A percentile compares a stretch with the other conserved stretches of the same genome.
Evolutionary conservation across 2,329 filamentous ascomycete species (phyloP).

Genomic region (Stachybotrys elegans): DNA sequence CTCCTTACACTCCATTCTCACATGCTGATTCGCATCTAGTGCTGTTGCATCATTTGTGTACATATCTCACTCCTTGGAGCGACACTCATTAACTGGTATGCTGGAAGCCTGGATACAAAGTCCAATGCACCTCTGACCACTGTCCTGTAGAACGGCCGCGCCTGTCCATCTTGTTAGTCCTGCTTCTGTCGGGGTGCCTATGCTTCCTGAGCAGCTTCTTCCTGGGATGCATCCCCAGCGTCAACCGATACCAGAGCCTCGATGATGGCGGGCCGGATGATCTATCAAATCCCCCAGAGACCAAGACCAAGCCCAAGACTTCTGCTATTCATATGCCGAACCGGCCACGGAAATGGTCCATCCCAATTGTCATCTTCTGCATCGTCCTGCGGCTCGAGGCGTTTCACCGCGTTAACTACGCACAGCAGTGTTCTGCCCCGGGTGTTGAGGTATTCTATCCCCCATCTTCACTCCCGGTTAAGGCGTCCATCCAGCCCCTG

Average conservation of each 20-base stretch:
- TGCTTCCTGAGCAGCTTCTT: constrained; percentile 37
- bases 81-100: constrained; percentile 44
- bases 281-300: constrained; percentile 15
- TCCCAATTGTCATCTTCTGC: constrained; percentile 37
- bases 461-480: too few species aligned
- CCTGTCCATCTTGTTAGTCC: constrained; percentile 28
- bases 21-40: constrained; percentile 30
- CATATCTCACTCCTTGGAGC: constrained; percentile 39
- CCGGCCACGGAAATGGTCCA: constrained; percentile 41
- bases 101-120: neutral
- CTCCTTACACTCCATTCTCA: too few species aligned
- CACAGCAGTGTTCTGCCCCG: constrained; percentile 45
- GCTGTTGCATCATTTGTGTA: constrained; percentile 43
- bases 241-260: constrained; percentile 20
- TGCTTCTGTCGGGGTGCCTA: neutral
- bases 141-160: constrained; percentile 38
- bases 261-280: constrained; percentile 14
- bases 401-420: constrained; percentile 37
- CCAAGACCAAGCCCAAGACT: constrained; percentile 27
- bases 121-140: constrained; percentile 10
- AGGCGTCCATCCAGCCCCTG: too few species aligned
- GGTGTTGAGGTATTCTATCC: constrained; percentile 39
- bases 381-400: constrained; percentile 44
- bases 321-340: constrained; percentile 32
- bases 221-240: constrained; percentile 40